Conservation (phyloP, 202 grass and related monocot genomes). For the Cymbopogon flexuosus region DNA sequence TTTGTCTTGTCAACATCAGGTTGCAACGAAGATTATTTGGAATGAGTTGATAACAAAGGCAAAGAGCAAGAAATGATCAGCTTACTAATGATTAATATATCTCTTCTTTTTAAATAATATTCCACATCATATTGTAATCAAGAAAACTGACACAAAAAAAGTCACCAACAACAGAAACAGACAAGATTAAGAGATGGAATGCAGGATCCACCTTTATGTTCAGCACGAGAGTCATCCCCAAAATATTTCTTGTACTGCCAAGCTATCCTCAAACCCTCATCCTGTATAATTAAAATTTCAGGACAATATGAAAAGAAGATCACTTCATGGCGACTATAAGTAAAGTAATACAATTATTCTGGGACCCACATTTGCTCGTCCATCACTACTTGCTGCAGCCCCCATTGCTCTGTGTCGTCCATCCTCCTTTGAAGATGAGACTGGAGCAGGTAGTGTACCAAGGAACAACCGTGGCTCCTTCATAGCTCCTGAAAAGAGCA, state of each 20-base stretch:
- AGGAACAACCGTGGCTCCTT: constrained; percentile 68
- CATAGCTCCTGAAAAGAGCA: constrained; percentile 67
- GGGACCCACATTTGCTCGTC: constrained; percentile 37
- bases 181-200: not conserved
- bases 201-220: constrained; percentile 40
- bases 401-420: constrained; percentile 5
- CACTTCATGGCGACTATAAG: not conserved
- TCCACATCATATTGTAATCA: not conserved
- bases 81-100: not conserved
- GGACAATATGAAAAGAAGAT: not conserved
- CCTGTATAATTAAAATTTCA: constrained; percentile 44
- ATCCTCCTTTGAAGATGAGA: constrained; percentile 56
- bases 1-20: constrained; percentile 6
- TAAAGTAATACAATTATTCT: not conserved
- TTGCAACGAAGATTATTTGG: not conserved
- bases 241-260: constrained; percentile 99
- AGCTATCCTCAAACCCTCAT: constrained; percentile 79
- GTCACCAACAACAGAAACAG: not conserved
- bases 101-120: not conserved
- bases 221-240: constrained; percentile 46
- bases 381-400: constrained; percentile 8
- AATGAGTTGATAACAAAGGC: not conserved
- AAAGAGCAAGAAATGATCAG: not conserved
- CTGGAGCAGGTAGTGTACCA: constrained; percentile 58
- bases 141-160: not conserved